Evolutionary conservation across 208 protist genomes (phyloP).

Genomic region (Acanthamoeba lenticulata): DNA sequence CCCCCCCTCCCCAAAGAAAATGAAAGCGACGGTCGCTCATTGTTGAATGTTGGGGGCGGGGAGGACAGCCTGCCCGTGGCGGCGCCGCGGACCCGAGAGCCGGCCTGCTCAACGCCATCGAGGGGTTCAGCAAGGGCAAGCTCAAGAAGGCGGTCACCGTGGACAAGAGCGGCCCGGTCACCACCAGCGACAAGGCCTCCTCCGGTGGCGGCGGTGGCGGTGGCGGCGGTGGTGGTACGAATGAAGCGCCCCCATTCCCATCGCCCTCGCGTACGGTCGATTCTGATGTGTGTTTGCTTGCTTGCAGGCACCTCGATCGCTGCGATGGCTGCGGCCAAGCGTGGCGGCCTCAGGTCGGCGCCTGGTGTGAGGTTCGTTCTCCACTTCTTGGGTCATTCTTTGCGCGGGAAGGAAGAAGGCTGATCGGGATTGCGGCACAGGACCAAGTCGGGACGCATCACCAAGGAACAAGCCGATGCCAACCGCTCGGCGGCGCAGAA

Average conservation of each 20-base stretch:
- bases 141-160: constrained; percentile 45
- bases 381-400: no score
- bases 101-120: constrained; percentile 28
- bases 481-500: neutral
- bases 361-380: neutral
- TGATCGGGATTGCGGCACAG: no score
- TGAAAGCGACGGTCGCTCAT: no score
- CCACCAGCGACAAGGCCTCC: neutral
- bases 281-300: neutral
- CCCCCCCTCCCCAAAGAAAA: no score
- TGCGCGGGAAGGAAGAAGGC: no score
- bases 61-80: neutral
- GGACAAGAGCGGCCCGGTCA: constrained; percentile 14
- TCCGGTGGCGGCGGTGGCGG: neutral
- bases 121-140: constrained; percentile 54
- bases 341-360: neutral
- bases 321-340: neutral
- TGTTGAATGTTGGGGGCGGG: no score
- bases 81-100: neutral
- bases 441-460: neutral
- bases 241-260: no score
- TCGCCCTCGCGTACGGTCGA: no score
- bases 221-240: no score
- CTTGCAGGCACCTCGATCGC: neutral
- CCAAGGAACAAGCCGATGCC: constrained; percentile 16